Conservation (phyloP, 2,329 filamentous ascomycete species). For the Cryphonectria radicalis region DNA sequence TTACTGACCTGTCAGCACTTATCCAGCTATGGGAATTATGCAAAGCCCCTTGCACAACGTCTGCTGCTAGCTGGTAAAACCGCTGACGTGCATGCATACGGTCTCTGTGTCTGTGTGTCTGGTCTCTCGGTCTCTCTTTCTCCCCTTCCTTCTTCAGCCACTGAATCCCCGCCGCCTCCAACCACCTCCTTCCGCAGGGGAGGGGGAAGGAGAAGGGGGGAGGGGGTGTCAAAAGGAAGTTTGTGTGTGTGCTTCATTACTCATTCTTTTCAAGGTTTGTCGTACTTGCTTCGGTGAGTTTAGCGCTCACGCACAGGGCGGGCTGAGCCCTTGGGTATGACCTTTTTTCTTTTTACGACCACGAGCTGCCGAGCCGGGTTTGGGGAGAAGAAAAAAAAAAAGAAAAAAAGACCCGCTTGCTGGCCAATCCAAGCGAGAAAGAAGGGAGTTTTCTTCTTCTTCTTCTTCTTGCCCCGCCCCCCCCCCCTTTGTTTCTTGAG, state of each 20-base stretch:
- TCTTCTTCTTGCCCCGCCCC: neutral
- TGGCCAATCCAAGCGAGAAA: neutral
- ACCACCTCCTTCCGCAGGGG: neutral
- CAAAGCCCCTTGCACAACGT: neutral
- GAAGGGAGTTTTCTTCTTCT: neutral
- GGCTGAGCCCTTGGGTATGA: neutral
- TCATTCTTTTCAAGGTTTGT: neutral
- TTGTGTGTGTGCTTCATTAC: neutral
- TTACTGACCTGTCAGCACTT: neutral
- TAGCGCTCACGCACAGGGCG: neutral
- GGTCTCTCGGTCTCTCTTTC: no score
- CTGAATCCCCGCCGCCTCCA: no score
- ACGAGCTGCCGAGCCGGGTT: neutral
- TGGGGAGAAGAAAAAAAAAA: no score
- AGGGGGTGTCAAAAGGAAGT: neutral
- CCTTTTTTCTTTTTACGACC: neutral
- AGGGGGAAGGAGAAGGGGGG: neutral
- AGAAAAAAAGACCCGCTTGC: neutral
- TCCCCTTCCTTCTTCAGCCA: neutral
- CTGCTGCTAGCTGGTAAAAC: neutral
- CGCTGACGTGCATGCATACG: constrained; percentile 7
- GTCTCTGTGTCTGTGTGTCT: no score
- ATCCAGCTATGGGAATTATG: neutral
- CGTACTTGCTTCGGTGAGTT: neutral
- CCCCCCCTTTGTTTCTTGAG: neutral